These are phyloP conservation scores for Populus nigra DNA, from an alignment of 345 rosid genomes.

Conservation along the genomic window DNA sequence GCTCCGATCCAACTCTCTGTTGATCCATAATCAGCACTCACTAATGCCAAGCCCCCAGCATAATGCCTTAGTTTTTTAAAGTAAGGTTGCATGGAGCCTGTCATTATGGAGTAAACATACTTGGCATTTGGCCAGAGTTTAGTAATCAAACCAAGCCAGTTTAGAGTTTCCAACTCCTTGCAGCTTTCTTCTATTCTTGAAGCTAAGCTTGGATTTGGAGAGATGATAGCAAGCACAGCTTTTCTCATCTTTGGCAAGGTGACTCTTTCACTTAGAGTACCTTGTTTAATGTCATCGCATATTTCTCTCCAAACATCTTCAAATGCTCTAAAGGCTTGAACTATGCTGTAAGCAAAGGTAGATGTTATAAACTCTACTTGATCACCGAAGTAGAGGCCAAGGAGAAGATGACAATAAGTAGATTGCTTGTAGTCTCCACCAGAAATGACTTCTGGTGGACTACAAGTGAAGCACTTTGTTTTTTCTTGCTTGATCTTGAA, in stretches of 20 bases:
- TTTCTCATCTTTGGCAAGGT: constrained; percentile 48
- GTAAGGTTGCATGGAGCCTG: constrained; percentile 87
- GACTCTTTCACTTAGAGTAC: constrained; percentile 54
- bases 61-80: constrained; percentile 71
- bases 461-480: constrained; percentile 74
- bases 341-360: constrained; percentile 76
- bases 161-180: constrained; percentile 37
- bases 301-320: constrained; percentile 80
- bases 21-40: constrained; percentile 88
- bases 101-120: constrained; percentile 88
- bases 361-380: constrained; percentile 77
- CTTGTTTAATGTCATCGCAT: constrained; percentile 56
- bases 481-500: constrained; percentile 72
- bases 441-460: constrained; percentile 75
- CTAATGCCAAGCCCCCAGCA: constrained; percentile 62
- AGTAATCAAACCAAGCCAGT: constrained; percentile 61
- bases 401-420: constrained; percentile 87
- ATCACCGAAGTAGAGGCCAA: constrained; percentile 61
- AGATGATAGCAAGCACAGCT: constrained; percentile 54
- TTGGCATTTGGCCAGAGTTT: constrained; percentile 87
- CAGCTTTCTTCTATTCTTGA: constrained; percentile 46
- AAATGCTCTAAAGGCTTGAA: constrained; percentile 69
- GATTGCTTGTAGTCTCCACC: constrained; percentile 77
- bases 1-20: constrained; percentile 98
- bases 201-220: constrained; percentile 58